phyloP scores from a whole-genome alignment of 1,284 basidiomycete genomes.

The Cutaneotrichosporon spelunceum region DNA sequence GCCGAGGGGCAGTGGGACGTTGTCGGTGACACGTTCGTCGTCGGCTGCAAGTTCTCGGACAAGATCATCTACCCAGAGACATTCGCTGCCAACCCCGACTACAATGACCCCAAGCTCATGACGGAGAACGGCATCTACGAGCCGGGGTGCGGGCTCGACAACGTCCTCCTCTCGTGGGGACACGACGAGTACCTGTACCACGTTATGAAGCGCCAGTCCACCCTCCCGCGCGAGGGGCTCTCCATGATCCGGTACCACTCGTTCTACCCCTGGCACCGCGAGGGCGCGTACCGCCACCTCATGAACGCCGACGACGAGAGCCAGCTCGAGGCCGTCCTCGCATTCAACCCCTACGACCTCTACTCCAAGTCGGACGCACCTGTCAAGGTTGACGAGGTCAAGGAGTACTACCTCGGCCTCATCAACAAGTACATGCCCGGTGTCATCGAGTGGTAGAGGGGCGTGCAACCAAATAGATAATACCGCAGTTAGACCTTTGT shows the following conservation, averaged over 20 bases:
- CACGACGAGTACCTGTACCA: constrained; percentile 63
- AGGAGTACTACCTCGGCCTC: constrained; percentile 66
- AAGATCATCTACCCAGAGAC: constrained; percentile 78
- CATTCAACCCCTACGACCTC: constrained; percentile 64
- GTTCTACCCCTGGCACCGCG: constrained; percentile 91
- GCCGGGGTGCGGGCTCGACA: constrained; percentile 77
- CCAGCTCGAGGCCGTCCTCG: constrained; percentile 40
- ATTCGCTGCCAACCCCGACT: constrained; percentile 71
- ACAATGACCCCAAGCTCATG: constrained; percentile 63
- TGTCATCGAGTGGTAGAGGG: constrained; percentile 66
- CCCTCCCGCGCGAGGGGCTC: constrained; percentile 72
- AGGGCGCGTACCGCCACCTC: constrained; percentile 74
- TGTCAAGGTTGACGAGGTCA: constrained; percentile 60
- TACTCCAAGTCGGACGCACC: constrained; percentile 77
- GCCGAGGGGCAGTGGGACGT: constrained; percentile 79
- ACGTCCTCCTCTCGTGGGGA: constrained; percentile 84
- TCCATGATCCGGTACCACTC: constrained; percentile 92
- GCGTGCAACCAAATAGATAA: background rate
- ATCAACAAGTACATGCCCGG: constrained; percentile 72
- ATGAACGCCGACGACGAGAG: constrained; percentile 58
- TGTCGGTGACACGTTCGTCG: constrained; percentile 78
- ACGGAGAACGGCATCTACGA: constrained; percentile 75
- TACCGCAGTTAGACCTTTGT: background rate
- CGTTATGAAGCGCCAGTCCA: constrained; percentile 33
- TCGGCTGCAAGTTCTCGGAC: constrained; percentile 70